Percentiles rank a stretch among this genome's conserved stretches.
Evolutionary conservation across 805 yeast genomes (phyloP).

Genomic region (Suhomyces canberraensis): DNA sequence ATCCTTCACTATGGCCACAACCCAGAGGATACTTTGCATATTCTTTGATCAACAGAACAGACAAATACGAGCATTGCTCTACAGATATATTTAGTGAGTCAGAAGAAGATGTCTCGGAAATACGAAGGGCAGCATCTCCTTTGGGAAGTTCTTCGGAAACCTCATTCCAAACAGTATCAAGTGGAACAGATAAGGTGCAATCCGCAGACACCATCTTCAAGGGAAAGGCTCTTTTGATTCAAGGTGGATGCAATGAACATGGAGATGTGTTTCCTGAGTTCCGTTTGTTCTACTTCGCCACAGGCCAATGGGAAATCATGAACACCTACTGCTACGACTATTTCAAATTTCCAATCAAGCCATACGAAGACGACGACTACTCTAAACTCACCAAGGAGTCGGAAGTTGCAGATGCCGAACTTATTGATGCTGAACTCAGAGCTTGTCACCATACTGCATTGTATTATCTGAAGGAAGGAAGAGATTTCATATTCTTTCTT

Average conservation of each 20-base stretch:
- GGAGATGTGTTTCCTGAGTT: slow-evolving; percentile 30
- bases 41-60: slow-evolving; percentile 24
- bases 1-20: slow-evolving; percentile 23
- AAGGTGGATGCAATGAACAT: slow-evolving; percentile 38
- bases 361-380: slow-evolving; percentile 31
- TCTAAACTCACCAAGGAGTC: slow-evolving; percentile 19
- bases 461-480: slow-evolving; percentile 29
- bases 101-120: slow-evolving; percentile 1
- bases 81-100: slow-evolving; percentile 12
- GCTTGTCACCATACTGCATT: slow-evolving; percentile 40
- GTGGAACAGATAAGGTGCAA: background rate
- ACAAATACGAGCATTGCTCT: slow-evolving; percentile 17
- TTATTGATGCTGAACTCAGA: slow-evolving; percentile 40
- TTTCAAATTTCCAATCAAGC: slow-evolving; percentile 22
- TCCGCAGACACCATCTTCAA: slow-evolving; percentile 17
- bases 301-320: slow-evolving; percentile 33
- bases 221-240: slow-evolving; percentile 32
- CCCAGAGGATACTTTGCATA: slow-evolving; percentile 41
- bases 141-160: slow-evolving; percentile 4
- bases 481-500: slow-evolving; percentile 33
- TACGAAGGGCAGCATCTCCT: slow-evolving; percentile 5
- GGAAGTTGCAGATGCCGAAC: slow-evolving; percentile 23
- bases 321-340: slow-evolving; percentile 36
- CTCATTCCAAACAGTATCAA: slow-evolving; percentile 4
- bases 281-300: slow-evolving; percentile 29